Conservation (phyloP, 1,284 basidiomycete genomes). For the Pseudozyma pruni region DNA sequence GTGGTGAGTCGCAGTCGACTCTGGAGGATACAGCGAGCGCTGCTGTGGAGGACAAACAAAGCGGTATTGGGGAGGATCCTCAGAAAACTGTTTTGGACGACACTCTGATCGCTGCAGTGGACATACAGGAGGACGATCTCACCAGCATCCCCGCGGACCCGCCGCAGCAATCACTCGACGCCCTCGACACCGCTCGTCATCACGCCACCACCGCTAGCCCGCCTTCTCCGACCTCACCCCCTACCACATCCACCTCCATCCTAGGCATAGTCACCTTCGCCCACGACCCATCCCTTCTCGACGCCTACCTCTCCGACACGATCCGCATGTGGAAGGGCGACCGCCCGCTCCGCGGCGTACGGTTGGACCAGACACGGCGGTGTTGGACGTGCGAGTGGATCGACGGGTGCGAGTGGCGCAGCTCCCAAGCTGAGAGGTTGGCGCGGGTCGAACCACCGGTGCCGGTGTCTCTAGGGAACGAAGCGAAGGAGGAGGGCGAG, state of each 20-base stretch:
- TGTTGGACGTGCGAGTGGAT: conserved; percentile 61
- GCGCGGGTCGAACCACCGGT: not conserved
- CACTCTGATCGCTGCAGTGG: too few species aligned
- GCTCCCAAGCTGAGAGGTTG: not conserved
- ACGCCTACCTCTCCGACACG: conserved; percentile 37
- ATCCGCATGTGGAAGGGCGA: conserved; percentile 51
- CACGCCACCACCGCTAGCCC: not conserved
- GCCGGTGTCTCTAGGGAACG: too few species aligned
- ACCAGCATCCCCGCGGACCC: too few species aligned
- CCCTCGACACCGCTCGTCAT: conserved; percentile 14
- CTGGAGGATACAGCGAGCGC: not conserved
- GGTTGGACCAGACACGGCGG: conserved; percentile 30
- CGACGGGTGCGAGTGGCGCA: conserved; percentile 63
- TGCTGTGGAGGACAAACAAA: too few species aligned
- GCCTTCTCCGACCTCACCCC: not conserved
- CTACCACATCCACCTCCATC: conserved; percentile 2
- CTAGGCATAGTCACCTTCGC: conserved; percentile 47
- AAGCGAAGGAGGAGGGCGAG: conserved; percentile 11
- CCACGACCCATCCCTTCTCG: conserved; percentile 25
- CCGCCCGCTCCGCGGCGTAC: conserved; percentile 45
- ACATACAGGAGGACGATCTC: too few species aligned
- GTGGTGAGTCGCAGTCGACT: conserved; percentile 1
- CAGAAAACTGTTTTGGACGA: too few species aligned
- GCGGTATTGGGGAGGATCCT: too few species aligned
- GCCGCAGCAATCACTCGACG: conserved; percentile 24